A percentile compares a stretch with the other conserved stretches of the same genome.
Evolutionary conservation across 106 monocot genomes (phyloP).

Genomic region (Iris macrosiphon): DNA sequence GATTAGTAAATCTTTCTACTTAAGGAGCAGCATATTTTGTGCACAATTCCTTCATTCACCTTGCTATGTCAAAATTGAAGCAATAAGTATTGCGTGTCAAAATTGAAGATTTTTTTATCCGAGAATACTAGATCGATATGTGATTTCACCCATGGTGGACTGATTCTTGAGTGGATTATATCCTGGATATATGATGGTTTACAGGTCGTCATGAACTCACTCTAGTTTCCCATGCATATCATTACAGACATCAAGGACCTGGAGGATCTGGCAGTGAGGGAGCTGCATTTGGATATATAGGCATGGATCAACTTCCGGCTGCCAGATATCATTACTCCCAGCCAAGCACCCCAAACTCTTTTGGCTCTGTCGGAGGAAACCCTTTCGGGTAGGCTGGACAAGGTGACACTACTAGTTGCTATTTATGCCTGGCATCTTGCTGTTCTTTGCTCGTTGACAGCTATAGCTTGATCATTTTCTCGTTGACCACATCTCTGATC

Average conservation of each 20-base stretch:
- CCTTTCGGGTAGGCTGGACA: slow-evolving; percentile 31
- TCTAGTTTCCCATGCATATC: neutral
- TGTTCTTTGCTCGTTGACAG: slow-evolving; percentile 1
- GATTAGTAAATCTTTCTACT: no score
- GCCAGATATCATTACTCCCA: slow-evolving; percentile 18
- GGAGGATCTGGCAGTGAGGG: neutral
- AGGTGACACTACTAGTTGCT: neutral
- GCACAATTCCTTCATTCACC: no score
- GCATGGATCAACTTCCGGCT: slow-evolving; percentile 18
- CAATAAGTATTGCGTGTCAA: no score
- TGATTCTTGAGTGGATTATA: no score
- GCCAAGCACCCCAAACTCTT: slow-evolving; percentile 27
- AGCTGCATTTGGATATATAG: slow-evolving; percentile 1
- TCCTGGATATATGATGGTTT: no score
- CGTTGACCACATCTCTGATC: no score
- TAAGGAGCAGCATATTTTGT: no score
- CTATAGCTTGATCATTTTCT: neutral
- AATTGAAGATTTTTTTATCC: no score
- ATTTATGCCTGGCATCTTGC: slow-evolving; percentile 5
- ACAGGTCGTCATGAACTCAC: neutral
- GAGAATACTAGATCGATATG: no score
- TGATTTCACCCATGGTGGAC: no score
- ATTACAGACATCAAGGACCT: slow-evolving; percentile 6
- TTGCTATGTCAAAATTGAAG: no score
- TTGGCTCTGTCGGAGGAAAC: slow-evolving; percentile 32